Conservation (phyloP, 352 stramenopile genomes). For the Phytophthora crassamura region DNA sequence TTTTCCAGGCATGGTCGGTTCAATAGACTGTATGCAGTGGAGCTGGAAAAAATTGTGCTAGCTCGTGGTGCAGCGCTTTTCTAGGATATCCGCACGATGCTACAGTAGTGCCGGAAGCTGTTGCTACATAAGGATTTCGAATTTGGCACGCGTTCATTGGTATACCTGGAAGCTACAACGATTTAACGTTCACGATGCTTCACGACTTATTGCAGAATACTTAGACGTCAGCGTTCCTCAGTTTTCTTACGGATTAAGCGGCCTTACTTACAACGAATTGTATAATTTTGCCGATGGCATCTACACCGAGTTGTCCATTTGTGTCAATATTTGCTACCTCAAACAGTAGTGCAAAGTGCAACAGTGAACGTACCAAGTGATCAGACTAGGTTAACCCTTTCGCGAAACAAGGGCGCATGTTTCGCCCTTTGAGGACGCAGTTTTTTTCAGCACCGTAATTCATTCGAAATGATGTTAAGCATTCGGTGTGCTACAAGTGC, state of each 20-base stretch:
- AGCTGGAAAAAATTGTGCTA: too few relatives aligned
- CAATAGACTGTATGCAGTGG: constrained; percentile 13
- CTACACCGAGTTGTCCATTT: constrained; percentile 12
- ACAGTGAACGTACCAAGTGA: not conserved
- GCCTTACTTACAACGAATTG: not conserved
- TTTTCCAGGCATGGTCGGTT: constrained; percentile 14
- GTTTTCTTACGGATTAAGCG: constrained; percentile 10
- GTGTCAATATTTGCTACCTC: not conserved
- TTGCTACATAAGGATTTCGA: too few relatives aligned
- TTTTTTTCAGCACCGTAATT: too few relatives aligned
- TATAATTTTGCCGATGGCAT: constrained; percentile 15
- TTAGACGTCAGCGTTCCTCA: not conserved
- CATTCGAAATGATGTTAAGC: constrained; percentile 3
- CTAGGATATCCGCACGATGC: too few relatives aligned
- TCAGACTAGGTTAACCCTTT: too few relatives aligned
- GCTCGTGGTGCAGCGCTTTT: too few relatives aligned
- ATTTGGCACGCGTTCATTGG: too few relatives aligned
- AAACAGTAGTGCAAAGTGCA: constrained; percentile 1
- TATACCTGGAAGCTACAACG: too few relatives aligned
- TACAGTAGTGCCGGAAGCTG: too few relatives aligned
- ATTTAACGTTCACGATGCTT: too few relatives aligned
- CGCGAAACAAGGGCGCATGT: not conserved
- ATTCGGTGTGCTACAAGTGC: constrained; percentile 5
- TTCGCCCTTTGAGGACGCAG: too few relatives aligned
- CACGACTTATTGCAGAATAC: constrained; percentile 1